phyloP scores from a whole-genome alignment of 2,329 filamentous ascomycete species.

The Fusarium proliferatum region DNA sequence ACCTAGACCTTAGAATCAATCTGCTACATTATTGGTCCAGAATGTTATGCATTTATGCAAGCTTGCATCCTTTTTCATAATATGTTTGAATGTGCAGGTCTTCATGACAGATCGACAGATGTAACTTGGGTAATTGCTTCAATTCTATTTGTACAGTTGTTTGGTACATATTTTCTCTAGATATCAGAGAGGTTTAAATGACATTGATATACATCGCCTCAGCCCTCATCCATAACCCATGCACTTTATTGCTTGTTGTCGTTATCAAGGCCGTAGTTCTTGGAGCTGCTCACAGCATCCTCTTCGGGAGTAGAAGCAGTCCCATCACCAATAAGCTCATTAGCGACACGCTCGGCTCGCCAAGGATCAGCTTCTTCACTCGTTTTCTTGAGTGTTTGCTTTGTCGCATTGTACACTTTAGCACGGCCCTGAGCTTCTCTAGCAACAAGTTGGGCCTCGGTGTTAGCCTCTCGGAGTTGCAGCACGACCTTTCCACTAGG shows the following conservation, averaged over 20 bases:
- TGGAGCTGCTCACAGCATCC: constrained; percentile 50
- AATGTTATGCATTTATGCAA: not conserved
- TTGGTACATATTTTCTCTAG: constrained; percentile 44
- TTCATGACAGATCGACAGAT: not conserved
- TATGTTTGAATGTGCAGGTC: not conserved
- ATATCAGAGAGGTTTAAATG: constrained; percentile 31
- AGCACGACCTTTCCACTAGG: constrained; percentile 62
- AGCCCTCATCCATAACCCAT: constrained; percentile 11
- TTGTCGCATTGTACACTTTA: constrained; percentile 47
- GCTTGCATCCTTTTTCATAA: not conserved
- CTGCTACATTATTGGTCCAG: not conserved
- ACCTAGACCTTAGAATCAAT: too few species aligned
- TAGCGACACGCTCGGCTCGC: constrained; percentile 41
- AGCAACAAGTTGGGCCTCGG: constrained; percentile 56
- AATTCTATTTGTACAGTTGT: constrained; percentile 49
- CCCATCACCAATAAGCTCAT: constrained; percentile 44
- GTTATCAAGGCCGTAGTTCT: constrained; percentile 53
- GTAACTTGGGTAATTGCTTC: constrained; percentile 29
- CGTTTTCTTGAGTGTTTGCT: constrained; percentile 24
- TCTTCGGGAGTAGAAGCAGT: constrained; percentile 59
- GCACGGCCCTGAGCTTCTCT: constrained; percentile 57
- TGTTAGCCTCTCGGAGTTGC: constrained; percentile 53
- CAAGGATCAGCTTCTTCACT: constrained; percentile 26
- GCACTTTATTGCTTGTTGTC: constrained; percentile 34
- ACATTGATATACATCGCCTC: constrained; percentile 41